Base-by-base conservation (phyloP, 1,284 basidiomycete species). In the Cerrena zonata region DNA sequence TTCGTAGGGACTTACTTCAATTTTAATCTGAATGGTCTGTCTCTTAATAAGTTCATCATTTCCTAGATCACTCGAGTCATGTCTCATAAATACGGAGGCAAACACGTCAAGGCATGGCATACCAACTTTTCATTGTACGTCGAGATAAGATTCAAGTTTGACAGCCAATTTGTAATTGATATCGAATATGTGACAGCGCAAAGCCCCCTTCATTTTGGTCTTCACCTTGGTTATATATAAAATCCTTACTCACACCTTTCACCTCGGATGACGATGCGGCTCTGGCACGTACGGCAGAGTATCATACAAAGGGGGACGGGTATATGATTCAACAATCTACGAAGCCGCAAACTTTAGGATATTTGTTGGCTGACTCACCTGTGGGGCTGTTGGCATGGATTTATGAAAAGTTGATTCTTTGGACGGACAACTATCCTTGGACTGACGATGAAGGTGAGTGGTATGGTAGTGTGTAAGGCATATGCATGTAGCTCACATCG, bases 381-480 rank as follows among this genome's bases (percentile, higher is more conserved):
- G 68, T 73, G 11, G 79, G 75, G 0, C 61, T 84, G 13, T 68
- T 84, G 2, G 76, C 74, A 4, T 84, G 81, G 79, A 76, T 84
- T 22, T 81, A 80, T 50, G 79, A 82, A 56, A 82, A 83, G 53
- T 63, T 82, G 1, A 66, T 73, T 2, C 57, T 59, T 23, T 81
- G 77, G 76, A 71, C 76, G 0, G 79, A 81, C 54, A 53, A 57
- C 1, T 81, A 79, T 56, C 63, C 65, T 1, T 81, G 77, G 76
- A 65, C 67, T 2, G 75, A 79, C 47, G 78, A 80, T 27, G 78
- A 80, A 67, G 50, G 41, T 34, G 34, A 2, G 45, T 23, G 23
- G 25, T 15, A 7, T 42, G 45, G 7, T 18, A 22, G 10, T 12
- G n/a, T 36, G 15, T 27, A 21, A n/a, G 45, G 36, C 13, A 21